Base-by-base conservation (phyloP, 83 land plant species). In the Diphasiastrum complanatum region DNA sequence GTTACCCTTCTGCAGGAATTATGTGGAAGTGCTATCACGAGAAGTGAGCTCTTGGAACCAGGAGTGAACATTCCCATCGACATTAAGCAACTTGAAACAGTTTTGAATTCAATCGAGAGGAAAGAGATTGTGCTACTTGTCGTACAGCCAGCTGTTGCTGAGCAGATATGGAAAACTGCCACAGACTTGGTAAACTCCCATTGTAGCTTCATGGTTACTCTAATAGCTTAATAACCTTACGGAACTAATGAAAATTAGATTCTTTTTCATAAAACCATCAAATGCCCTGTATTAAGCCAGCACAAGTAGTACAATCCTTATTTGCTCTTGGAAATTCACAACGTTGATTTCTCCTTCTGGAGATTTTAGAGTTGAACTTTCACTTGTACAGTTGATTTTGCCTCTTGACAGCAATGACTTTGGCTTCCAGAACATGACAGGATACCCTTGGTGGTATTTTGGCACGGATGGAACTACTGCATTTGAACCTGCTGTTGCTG, bases 391-490 rank as follows among this genome's bases (percentile, higher is more conserved):
- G n/a, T n/a, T n/a, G n/a, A n/a, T n/a, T n/a, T n/a, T n/a, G n/a
- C n/a, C n/a, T n/a, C n/a, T n/a, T n/a, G n/a, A n/a, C n/a, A n/a
- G n/a, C n/a, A n/a, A n/a, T n/a, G n/a, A n/a, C 14, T 16, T 20
- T 50, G 14, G 52, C 52, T 50, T 60, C 29, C 72, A 70, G 74
- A 51, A 50, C 11, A 62, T 47, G 50, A 63, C 52, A 30, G 49
- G 32, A 22, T 70, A 12, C 6, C 74, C 74, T 19, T 53, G 54
- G 55, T 70, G 74, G 74, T 70, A 70, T 43, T 63, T 70, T 35
- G 74, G 74, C 31, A 63, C 74, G 14, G 74, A 70, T 63, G 74
- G 74, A 38, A 61, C 54, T 33, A 70, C 74, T 63, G 74, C 74
- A 8, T 70, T 70, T 35, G 60, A 70, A 33, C 74, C 74, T 24